These are phyloP conservation scores for Saccharomycopsis sp. DNA, from an alignment of 805 yeast genomes.

Conservation along the genomic window DNA sequence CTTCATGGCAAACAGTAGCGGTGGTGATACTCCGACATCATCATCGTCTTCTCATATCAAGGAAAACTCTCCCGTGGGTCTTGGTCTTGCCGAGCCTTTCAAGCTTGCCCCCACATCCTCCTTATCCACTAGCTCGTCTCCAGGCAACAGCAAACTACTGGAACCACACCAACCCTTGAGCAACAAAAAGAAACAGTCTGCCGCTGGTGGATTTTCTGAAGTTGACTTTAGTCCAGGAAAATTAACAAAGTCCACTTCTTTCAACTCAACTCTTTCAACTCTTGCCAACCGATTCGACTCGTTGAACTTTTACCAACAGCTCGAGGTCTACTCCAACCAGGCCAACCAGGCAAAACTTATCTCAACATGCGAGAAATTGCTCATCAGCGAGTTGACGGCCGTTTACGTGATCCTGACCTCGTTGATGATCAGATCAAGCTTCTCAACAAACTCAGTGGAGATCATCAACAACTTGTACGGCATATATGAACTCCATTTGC, in stretches of 20 bases:
- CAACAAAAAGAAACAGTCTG: too few relatives aligned
- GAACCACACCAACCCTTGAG: too few relatives aligned
- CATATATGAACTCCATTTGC: conserved; percentile 5
- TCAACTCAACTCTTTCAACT: neutral
- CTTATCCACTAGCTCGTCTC: too few relatives aligned
- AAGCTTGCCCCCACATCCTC: too few relatives aligned
- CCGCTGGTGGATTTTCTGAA: neutral
- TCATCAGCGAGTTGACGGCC: conserved; percentile 12
- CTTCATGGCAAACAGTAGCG: too few relatives aligned
- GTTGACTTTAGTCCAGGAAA: neutral
- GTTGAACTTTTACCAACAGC: neutral
- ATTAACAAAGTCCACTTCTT: neutral
- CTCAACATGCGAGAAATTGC: conserved; percentile 8
- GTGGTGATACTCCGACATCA: too few relatives aligned
- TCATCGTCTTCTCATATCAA: too few relatives aligned
- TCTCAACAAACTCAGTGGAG: conserved; percentile 9
- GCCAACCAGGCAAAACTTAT: conserved; percentile 7
- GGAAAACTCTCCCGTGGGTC: too few relatives aligned
- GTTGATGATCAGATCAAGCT: conserved; percentile 14
- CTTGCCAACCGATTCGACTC: neutral
- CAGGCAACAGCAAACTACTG: too few relatives aligned
- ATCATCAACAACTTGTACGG: conserved; percentile 9
- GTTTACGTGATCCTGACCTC: conserved; percentile 16
- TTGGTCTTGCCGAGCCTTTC: too few relatives aligned
- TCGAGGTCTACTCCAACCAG: neutral